Conservation (phyloP, 495 filamentous ascomycete genomes). For the Cercophora scortea region DNA sequence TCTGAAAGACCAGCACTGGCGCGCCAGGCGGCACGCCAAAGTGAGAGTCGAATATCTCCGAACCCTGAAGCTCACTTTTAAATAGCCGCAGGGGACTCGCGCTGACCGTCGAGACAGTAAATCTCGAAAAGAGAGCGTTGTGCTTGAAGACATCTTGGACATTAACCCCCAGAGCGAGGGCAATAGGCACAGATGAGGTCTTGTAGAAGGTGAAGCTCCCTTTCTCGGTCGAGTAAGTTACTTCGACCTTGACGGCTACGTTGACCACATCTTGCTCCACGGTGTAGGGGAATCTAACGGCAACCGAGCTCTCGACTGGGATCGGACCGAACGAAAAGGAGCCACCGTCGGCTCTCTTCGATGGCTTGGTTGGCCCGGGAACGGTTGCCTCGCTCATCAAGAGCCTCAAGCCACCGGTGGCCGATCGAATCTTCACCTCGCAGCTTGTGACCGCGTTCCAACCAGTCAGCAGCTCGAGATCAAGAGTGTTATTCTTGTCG, state of each 20-base stretch:
- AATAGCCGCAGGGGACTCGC: slow-evolving; percentile 66
- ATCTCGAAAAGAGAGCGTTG: slow-evolving; percentile 72
- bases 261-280: slow-evolving; percentile 69
- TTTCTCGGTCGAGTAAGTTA: slow-evolving; percentile 65
- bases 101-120: slow-evolving; percentile 75
- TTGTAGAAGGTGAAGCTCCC: slow-evolving; percentile 66
- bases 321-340: slow-evolving; percentile 57
- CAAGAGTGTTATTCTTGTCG: slow-evolving; percentile 65
- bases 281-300: slow-evolving; percentile 71
- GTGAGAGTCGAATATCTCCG: slow-evolving; percentile 58
- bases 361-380: slow-evolving; percentile 45
- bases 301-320: slow-evolving; percentile 36
- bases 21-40: slow-evolving; percentile 47
- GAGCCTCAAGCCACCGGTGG: slow-evolving; percentile 80
- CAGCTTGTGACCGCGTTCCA: slow-evolving; percentile 65
- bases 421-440: slow-evolving; percentile 67
- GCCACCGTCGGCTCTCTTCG: slow-evolving; percentile 54
- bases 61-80: slow-evolving; percentile 60
- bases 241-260: slow-evolving; percentile 67
- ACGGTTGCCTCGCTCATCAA: slow-evolving; percentile 63
- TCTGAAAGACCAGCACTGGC: slow-evolving; percentile 63
- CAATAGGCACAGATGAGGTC: slow-evolving; percentile 55
- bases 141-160: slow-evolving; percentile 95
- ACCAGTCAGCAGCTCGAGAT: slow-evolving; percentile 66
- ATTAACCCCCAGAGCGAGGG: slow-evolving; percentile 83